Evolutionary conservation across 345 rosid genomes (phyloP).

Genomic region (Kandelia obovata): DNA sequence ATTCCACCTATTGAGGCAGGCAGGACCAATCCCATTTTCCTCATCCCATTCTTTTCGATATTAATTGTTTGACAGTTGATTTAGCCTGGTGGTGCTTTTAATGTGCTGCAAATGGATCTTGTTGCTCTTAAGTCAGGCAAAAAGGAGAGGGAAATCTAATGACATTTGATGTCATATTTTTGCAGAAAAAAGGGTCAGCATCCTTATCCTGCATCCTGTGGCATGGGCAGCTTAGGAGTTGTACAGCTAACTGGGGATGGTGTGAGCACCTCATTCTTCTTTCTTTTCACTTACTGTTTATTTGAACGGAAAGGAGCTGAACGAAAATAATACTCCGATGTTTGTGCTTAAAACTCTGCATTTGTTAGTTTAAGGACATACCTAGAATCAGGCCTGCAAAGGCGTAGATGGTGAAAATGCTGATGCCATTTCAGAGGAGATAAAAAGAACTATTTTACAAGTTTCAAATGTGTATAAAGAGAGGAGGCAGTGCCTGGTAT

Average conservation of each 20-base stretch:
- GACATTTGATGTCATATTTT: slow-evolving; percentile 7
- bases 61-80: background rate
- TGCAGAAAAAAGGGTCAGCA: slow-evolving; percentile 61
- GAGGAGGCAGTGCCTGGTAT: slow-evolving; percentile 21
- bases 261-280: slow-evolving; percentile 29
- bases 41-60: background rate
- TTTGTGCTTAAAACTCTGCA: slow-evolving; percentile 43
- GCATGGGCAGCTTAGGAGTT: slow-evolving; percentile 32
- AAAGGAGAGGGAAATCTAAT: background rate
- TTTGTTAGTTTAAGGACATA: slow-evolving; percentile 43
- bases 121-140: background rate
- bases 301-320: slow-evolving; percentile 35
- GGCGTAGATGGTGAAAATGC: slow-evolving; percentile 31
- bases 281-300: slow-evolving; percentile 26
- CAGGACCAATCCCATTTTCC: slow-evolving; percentile 33
- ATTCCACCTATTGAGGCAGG: slow-evolving; percentile 57
- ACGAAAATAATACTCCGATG: slow-evolving; percentile 31
- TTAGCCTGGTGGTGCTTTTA: background rate
- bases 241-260: slow-evolving; percentile 69
- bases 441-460: slow-evolving; percentile 30
- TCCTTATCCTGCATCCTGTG: slow-evolving; percentile 45
- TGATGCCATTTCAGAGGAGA: slow-evolving; percentile 29
- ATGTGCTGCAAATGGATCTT: background rate
- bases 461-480: slow-evolving; percentile 38
- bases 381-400: slow-evolving; percentile 43